Base-by-base conservation (phyloP, 257 asterid genomes). In the Petrea volubilis region DNA sequence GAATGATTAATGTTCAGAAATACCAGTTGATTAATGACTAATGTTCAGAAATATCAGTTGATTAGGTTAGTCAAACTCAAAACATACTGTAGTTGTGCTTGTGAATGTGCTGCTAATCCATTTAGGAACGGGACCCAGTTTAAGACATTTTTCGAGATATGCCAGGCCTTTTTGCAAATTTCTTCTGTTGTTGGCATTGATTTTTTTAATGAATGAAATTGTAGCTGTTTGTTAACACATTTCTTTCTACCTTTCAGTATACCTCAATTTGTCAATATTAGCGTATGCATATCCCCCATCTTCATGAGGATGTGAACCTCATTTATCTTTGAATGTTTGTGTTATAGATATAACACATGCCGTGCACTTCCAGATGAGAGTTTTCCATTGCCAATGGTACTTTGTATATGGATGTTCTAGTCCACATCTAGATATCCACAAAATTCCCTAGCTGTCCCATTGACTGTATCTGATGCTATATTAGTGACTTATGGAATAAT, bases 61-160 rank as follows among this genome's bases (percentile, higher is more conserved):
- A 81, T 83, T 83, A 87, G 93, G 84, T 76, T 84, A 81, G 91
- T 81, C 85, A 75, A 80, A 84, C 83, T 61, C 73, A 72, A 73
- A 79, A 73, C 82, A 60, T 80, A 85, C 84, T 74, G 81, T 83
- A 71, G 86, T 71, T 74, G 83, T 74, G 81, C 84, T 77, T 78
- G 87, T 80, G 87, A 78, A 82, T 83, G 84, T 82, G 88, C 80
- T 74, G 86, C 85, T 80, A 84, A 68, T 76, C 77, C 77, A 50
- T 70, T 73, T 82, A 77, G 84, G 75, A 63, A 74, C 73, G 60
- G 81, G 79, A 75, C 58, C 74, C 82, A 74, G 77, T 71, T 74
- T 77, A 68, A 80, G 84, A 64, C 86, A 80, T 81, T 89, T 84
- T 86, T 86, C 40, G 80, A 89, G 87, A 84, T 79, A 77, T 72